phyloP scores from a whole-genome alignment of 2,329 filamentous ascomycete species.

The Fusarium chaquense region DNA sequence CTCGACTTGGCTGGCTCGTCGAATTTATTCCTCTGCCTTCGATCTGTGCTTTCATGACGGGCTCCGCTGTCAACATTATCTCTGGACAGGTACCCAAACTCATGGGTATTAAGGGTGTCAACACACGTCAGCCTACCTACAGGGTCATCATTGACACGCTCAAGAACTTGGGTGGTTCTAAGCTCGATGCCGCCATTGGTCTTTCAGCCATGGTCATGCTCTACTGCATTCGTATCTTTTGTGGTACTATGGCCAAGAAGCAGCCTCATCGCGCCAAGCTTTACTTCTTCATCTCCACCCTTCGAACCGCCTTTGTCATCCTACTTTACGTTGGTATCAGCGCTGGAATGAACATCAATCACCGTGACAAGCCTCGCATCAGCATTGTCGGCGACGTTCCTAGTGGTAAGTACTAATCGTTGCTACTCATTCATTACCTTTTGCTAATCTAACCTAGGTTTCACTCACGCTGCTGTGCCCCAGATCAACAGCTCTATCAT shows the following conservation, averaged over 20 bases:
- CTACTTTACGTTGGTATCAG: slow-evolving; percentile 83
- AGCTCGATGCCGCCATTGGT: slow-evolving; percentile 79
- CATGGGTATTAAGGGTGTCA: slow-evolving; percentile 63
- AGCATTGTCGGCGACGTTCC: slow-evolving; percentile 76
- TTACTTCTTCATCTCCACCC: slow-evolving; percentile 82
- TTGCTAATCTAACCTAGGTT: slow-evolving; percentile 60
- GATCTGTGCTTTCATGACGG: slow-evolving; percentile 68
- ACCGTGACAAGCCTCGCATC: slow-evolving; percentile 68
- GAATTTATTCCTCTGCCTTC: slow-evolving; percentile 66
- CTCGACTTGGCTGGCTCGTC: slow-evolving; percentile 65
- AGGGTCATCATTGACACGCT: slow-evolving; percentile 64
- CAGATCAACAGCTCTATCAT: slow-evolving; percentile 71
- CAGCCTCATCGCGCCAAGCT: slow-evolving; percentile 74
- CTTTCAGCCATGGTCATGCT: slow-evolving; percentile 76
- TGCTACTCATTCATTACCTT: background rate
- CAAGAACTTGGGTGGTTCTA: slow-evolving; percentile 60
- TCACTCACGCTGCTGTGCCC: slow-evolving; percentile 77
- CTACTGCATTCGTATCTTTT: slow-evolving; percentile 73
- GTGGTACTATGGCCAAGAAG: slow-evolving; percentile 73
- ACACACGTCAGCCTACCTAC: slow-evolving; percentile 63
- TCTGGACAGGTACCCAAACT: slow-evolving; percentile 64
- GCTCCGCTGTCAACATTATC: slow-evolving; percentile 63
- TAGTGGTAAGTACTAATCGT: slow-evolving; percentile 62
- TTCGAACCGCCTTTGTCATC: slow-evolving; percentile 84
- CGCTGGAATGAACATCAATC: slow-evolving; percentile 74